Evolutionary conservation across 2,329 filamentous ascomycete genomes (phyloP).

Genomic region (Fusarium pseudograminearum): DNA sequence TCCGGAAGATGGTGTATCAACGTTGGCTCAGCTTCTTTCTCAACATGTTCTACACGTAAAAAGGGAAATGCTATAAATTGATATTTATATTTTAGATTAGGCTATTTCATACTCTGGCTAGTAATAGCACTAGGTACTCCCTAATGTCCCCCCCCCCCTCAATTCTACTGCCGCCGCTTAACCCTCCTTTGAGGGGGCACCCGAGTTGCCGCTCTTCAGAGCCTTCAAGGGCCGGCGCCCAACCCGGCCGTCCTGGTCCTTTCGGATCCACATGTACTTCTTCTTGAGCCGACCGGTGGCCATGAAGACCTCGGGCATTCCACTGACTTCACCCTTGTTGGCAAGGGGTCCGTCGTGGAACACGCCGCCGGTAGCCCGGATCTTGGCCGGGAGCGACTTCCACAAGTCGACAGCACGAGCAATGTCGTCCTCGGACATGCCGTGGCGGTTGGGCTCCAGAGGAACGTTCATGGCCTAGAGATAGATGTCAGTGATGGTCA

Average conservation of each 20-base stretch:
- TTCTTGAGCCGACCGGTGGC: conserved; percentile 18
- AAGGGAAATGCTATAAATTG: no score
- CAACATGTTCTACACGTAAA: no score
- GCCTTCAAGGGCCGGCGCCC: conserved; percentile 2
- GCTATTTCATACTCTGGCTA: neutral
- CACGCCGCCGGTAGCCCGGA: conserved; percentile 4
- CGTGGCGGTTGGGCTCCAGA: neutral
- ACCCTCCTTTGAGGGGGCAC: neutral
- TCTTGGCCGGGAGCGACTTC: conserved; percentile 18
- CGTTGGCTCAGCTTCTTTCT: no score
- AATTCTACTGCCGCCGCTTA: rapidly evolving
- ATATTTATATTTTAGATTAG: no score
- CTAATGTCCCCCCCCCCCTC: rapidly evolving
- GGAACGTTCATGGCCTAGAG: conserved; percentile 10
- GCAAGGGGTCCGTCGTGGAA: conserved; percentile 20
- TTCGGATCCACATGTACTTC: conserved; percentile 18
- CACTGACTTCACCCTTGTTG: conserved; percentile 7
- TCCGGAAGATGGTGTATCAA: no score
- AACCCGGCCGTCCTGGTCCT: neutral
- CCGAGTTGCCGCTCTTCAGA: conserved; percentile 7
- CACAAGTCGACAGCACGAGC: conserved; percentile 20
- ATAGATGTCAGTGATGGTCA: neutral
- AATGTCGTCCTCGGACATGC: conserved; percentile 1
- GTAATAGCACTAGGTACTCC: rapidly evolving
- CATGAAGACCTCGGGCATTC: conserved; percentile 10